These are phyloP conservation scores for Baorangia bicolor DNA, from an alignment of 768 basidiomycete species.

Conservation along the genomic window DNA sequence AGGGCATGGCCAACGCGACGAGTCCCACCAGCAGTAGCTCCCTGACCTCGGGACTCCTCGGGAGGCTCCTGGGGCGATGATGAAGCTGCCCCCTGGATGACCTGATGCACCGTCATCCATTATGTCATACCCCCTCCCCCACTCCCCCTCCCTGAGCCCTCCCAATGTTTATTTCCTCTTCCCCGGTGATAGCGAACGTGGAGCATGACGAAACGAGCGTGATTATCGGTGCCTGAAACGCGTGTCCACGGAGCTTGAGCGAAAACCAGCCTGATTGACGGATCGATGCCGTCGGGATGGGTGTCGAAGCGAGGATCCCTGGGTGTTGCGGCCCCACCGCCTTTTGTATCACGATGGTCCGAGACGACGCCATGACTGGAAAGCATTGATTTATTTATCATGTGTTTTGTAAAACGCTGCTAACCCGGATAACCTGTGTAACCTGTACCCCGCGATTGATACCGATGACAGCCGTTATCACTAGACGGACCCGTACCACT, in stretches of 20 bases:
- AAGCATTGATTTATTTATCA: too few relatives aligned
- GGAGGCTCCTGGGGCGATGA: slow-evolving; percentile 23
- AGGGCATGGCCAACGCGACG: neutral
- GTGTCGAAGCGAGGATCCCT: neutral
- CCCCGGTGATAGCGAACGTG: neutral
- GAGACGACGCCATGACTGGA: too few relatives aligned
- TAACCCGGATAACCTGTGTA: too few relatives aligned
- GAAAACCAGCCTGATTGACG: neutral
- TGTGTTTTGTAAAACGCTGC: too few relatives aligned
- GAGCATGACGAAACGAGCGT: neutral
- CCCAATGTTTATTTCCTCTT: neutral
- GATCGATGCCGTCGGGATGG: neutral
- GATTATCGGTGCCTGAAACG: neutral
- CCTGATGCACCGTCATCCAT: neutral
- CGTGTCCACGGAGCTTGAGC: too few relatives aligned
- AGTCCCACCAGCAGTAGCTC: neutral
- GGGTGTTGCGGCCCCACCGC: neutral
- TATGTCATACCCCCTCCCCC: neutral
- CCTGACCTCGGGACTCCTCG: slow-evolving; percentile 20
- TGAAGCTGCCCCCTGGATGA: neutral
- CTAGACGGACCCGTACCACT: too few relatives aligned
- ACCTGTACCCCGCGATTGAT: too few relatives aligned
- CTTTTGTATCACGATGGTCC: too few relatives aligned
- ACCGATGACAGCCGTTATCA: too few relatives aligned
- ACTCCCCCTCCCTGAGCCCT: neutral